Evolutionary conservation across 108 stramenopile species (phyloP), one percentile per base, ranked within the genome.

Genomic region (Nitzschia sp.): DNA sequence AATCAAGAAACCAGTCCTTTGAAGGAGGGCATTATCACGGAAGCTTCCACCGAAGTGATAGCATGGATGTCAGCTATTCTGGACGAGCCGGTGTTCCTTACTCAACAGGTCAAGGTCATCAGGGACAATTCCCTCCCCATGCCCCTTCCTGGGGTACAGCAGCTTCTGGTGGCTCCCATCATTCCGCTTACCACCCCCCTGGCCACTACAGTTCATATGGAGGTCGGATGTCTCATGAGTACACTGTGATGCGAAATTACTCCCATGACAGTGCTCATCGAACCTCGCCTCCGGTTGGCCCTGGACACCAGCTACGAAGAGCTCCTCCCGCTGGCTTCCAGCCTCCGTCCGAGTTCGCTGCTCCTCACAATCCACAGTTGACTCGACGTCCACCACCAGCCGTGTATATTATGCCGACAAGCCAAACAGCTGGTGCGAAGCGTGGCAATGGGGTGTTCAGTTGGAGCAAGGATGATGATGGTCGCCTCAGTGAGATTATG

Each of bases 381-480:
- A 68, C 45, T 28, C 33, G 80, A 26, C 64, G 80, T 22, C 72
- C 72, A 21, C 76, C 76, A 9, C 76, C 61, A n/a, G 61, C 74
- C 13, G 80, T 82, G 2, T 82, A 82, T 26, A 74, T 82, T 17
- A 78, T 78, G 80, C 55, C 77, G 11, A 69, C 80, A 35, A 56
- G 44, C 33, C 68, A 69, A 64, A 53, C 58, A 23, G 67, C 48
- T 9, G 54, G 35, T 5, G 44, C 46, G n/a, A 75, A 54, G 29
- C 62, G 71, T 52, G 69, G 68, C 31, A 69, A 38, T 23, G 82
- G 81, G 4, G 64, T 72, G 13, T 86, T 79, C 60, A 71, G 72
- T 34, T 93, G 91, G 91, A 64, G 65, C 19, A 88, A 86, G 69
- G 86, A 86, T 19, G 91, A 93, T 57, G 91, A 93, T 69, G 34